Evolutionary conservation across 2,329 filamentous ascomycete species (phyloP).

Genomic region (Botryotinia narcissicola): DNA sequence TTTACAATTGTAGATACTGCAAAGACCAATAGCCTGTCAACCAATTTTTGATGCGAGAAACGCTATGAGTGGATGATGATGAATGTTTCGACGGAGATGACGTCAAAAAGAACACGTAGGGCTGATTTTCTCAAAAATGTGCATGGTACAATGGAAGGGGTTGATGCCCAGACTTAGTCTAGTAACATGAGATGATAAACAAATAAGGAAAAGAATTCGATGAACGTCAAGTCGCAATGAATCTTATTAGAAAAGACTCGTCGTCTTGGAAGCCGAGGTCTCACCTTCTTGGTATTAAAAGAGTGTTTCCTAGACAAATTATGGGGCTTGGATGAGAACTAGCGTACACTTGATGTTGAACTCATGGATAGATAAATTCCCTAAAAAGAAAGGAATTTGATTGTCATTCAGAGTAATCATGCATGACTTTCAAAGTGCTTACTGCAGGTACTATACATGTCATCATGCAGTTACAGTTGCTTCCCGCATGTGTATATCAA

Average conservation of each 20-base stretch:
- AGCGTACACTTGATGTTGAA: background rate
- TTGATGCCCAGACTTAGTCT: background rate
- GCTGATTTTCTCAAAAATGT: background rate
- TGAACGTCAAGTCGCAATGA: background rate
- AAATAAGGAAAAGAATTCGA: background rate
- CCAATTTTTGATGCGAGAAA: background rate
- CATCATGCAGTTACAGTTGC: background rate
- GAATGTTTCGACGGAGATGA: background rate
- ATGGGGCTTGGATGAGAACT: background rate
- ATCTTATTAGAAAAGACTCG: background rate
- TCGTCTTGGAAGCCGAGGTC: background rate
- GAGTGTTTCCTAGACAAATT: background rate
- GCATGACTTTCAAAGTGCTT: background rate
- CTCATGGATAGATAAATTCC: background rate
- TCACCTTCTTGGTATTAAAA: background rate
- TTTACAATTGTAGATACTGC: background rate
- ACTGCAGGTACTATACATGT: conserved; percentile 8
- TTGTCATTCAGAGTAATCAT: background rate
- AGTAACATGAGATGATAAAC: background rate
- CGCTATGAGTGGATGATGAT: background rate
- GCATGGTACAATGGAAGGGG: background rate
- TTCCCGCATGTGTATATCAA: background rate
- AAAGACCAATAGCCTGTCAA: background rate
- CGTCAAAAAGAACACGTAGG: background rate
- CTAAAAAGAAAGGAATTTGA: background rate